Evolutionary conservation across 805 yeast genomes (phyloP).

Genomic region (Ogataea philodendri): DNA sequence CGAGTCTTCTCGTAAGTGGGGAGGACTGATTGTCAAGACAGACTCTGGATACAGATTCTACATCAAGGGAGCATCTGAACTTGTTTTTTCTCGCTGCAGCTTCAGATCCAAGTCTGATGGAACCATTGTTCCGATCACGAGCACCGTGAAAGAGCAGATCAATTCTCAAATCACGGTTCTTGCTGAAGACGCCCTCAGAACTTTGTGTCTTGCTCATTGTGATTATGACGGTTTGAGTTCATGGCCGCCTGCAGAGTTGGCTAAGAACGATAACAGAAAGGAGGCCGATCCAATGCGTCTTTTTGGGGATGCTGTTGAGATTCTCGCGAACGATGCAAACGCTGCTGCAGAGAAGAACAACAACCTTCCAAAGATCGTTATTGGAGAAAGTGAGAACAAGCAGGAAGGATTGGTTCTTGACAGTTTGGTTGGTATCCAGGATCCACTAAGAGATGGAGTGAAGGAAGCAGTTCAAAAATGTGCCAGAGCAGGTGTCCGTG

Average conservation of each 20-base stretch:
- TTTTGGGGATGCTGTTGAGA: conserved; percentile 35
- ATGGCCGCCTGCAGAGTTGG: conserved; percentile 69
- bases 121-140: conserved; percentile 27
- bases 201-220: conserved; percentile 82
- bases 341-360: conserved; percentile 13
- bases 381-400: conserved; percentile 23
- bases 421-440: conserved; percentile 88
- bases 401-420: conserved; percentile 52
- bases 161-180: conserved; percentile 40
- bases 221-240: conserved; percentile 48
- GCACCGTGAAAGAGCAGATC: conserved; percentile 31
- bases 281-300: conserved; percentile 45
- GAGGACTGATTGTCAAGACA: conserved; percentile 65
- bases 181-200: conserved; percentile 81
- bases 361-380: conserved; percentile 30
- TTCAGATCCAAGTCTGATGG: conserved; percentile 36
- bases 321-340: conserved; percentile 21
- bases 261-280: conserved; percentile 32
- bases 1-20: conserved; percentile 91
- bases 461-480: conserved; percentile 85
- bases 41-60: conserved; percentile 56
- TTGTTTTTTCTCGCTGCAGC: conserved; percentile 63
- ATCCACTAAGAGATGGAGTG: conserved; percentile 90
- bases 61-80: conserved; percentile 94
- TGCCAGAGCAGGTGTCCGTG: conserved; percentile 87